A percentile compares a stretch with the other conserved stretches of the same genome.
These are phyloP conservation scores for Microdochium nivale DNA, from an alignment of 2,329 filamentous ascomycete species.

Conservation along the genomic window DNA sequence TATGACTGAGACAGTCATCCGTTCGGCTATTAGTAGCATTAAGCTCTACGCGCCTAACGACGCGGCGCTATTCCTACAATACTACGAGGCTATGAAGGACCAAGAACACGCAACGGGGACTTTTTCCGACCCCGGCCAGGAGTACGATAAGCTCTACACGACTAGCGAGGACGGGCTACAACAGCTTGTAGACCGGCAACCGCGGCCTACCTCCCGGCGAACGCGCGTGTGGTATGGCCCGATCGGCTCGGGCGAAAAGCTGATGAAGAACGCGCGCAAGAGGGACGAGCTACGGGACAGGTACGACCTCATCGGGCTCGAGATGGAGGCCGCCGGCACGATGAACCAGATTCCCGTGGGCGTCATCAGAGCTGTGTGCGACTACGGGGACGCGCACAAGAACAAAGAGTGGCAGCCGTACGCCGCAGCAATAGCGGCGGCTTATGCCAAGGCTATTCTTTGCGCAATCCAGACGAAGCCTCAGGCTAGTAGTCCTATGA, in stretches of 20 bases:
- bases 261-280: conserved; percentile 15
- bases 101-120: conserved; percentile 10
- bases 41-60: conserved; percentile 12
- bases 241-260: conserved; percentile 23
- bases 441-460: background rate
- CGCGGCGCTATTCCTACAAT: conserved; percentile 8
- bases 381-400: conserved; percentile 21
- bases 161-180: background rate
- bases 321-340: conserved; percentile 23
- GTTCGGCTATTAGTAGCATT: conserved; percentile 9
- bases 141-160: conserved; percentile 14
- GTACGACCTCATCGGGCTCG: conserved; percentile 19
- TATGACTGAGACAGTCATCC: conserved; percentile 19
- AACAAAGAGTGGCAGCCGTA: background rate
- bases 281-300: conserved; percentile 14
- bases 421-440: background rate
- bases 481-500: too few relatives aligned
- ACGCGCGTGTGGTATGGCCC: conserved; percentile 23
- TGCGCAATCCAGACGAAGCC: too few relatives aligned
- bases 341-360: conserved; percentile 23
- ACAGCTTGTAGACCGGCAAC: background rate
- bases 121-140: conserved; percentile 22
- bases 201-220: conserved; percentile 5
- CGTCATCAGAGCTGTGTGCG: conserved; percentile 23
- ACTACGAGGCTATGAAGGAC: background rate